Conservation (phyloP, 164 flowering plant species). For the Tetracentron sinense region DNA sequence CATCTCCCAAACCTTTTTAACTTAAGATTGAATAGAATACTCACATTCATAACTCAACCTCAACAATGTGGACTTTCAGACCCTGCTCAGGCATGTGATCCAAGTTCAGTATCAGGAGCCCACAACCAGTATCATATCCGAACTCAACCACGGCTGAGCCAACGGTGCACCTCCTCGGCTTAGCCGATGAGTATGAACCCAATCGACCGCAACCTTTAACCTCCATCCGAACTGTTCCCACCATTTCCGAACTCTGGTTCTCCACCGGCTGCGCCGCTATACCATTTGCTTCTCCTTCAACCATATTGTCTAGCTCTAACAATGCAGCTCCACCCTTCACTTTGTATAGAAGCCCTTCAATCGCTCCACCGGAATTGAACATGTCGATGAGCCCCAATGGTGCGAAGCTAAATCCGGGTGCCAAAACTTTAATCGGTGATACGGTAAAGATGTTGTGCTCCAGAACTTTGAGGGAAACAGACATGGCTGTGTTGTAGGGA, state of each 20-base stretch:
- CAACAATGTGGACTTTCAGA: slow-evolving; percentile 38
- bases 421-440: slow-evolving; percentile 45
- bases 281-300: slow-evolving; percentile 2
- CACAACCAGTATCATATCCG: slow-evolving; percentile 46
- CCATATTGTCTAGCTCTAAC: slow-evolving; percentile 7
- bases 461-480: slow-evolving; percentile 51
- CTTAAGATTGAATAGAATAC: no score
- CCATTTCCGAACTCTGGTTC: slow-evolving; percentile 14
- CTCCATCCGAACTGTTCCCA: slow-evolving; percentile 31
- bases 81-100: slow-evolving; percentile 50
- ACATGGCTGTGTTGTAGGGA: slow-evolving; percentile 38
- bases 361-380: slow-evolving; percentile 49
- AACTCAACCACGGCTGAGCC: slow-evolving; percentile 43
- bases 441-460: slow-evolving; percentile 53
- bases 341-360: slow-evolving; percentile 23
- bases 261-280: slow-evolving; percentile 10
- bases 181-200: slow-evolving; percentile 65
- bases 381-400: slow-evolving; percentile 48
- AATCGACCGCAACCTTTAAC: slow-evolving; percentile 81
- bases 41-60: slow-evolving; percentile 52
- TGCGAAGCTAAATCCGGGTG: slow-evolving; percentile 46
- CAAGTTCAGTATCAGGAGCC: slow-evolving; percentile 48
- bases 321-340: slow-evolving; percentile 1
- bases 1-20: no score
- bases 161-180: slow-evolving; percentile 59